A percentile compares a stretch with the other conserved stretches of the same genome.
Conservation (phyloP, 371 early-diverging fungal species). For the Syncephalastrum racemosum region DNA sequence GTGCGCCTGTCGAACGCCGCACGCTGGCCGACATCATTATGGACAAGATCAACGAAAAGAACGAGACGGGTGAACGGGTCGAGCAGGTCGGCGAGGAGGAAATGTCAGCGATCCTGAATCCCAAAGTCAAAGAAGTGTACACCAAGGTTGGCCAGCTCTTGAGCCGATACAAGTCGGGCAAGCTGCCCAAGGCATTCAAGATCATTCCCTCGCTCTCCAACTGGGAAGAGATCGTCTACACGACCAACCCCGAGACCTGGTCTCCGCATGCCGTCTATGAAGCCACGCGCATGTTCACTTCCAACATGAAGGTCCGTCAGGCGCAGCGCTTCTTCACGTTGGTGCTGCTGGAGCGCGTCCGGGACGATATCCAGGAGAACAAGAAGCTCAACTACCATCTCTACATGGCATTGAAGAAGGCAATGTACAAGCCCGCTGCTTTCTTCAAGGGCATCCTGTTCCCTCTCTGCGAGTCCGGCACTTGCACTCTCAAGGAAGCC, state of each 20-base stretch:
- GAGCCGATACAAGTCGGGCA: slow-evolving; percentile 93
- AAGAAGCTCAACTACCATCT: slow-evolving; percentile 96
- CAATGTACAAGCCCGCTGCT: slow-evolving; percentile 94
- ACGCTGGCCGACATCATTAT: slow-evolving; percentile 94
- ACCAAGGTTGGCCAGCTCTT: slow-evolving; percentile 93
- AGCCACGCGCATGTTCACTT: slow-evolving; percentile 95
- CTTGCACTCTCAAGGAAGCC: slow-evolving; percentile 97
- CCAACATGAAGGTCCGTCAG: slow-evolving; percentile 89
- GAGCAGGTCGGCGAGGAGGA: slow-evolving; percentile 18
- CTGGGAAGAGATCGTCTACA: slow-evolving; percentile 95
- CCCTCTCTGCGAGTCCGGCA: slow-evolving; percentile 93
- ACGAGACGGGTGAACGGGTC: slow-evolving; percentile 42
- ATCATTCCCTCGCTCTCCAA: slow-evolving; percentile 92
- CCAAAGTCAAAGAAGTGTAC: slow-evolving; percentile 94
- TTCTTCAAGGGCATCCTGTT: slow-evolving; percentile 98
- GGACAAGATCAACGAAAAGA: slow-evolving; percentile 86
- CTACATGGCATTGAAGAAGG: slow-evolving; percentile 95
- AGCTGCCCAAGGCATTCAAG: slow-evolving; percentile 98
- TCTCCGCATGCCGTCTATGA: slow-evolving; percentile 95
- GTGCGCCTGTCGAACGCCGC: slow-evolving; percentile 77
- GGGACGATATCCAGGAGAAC: slow-evolving; percentile 92
- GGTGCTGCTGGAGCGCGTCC: slow-evolving; percentile 87
- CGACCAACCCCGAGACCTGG: slow-evolving; percentile 93
- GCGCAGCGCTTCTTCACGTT: slow-evolving; percentile 88
- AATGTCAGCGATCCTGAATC: slow-evolving; percentile 55